Percentiles rank a stretch among this genome's conserved stretches.
Evolutionary conservation across 2,329 filamentous ascomycete species (phyloP).

Genomic region (Tympanopsis confertula): DNA sequence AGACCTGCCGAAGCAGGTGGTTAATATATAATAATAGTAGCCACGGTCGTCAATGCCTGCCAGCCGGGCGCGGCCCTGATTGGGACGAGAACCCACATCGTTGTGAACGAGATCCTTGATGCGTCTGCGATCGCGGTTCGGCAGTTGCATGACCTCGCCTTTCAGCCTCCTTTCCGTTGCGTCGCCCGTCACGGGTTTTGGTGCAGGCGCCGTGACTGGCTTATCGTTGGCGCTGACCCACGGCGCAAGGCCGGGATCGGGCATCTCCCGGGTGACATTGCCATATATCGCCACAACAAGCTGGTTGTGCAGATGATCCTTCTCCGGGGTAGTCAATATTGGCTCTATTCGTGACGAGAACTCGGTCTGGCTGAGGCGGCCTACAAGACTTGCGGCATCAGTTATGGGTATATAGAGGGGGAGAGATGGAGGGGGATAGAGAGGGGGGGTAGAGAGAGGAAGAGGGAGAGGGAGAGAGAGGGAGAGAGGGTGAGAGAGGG

Average conservation of each 20-base stretch:
- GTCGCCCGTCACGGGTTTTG: conserved; percentile 53
- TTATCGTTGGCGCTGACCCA: conserved; percentile 67
- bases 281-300: conserved; percentile 55
- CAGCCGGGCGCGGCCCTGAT: not conserved
- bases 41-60: not conserved
- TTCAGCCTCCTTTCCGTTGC: conserved; percentile 54
- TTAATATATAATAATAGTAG: conserved; percentile 8
- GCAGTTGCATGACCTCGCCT: conserved; percentile 60
- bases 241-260: conserved; percentile 53
- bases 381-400: conserved; percentile 24
- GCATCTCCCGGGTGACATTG: conserved; percentile 60
- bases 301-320: conserved; percentile 56
- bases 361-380: conserved; percentile 51
- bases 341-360: conserved; percentile 46
- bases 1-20: too few species aligned
- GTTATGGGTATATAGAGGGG: conserved; percentile 1
- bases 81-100: conserved; percentile 34
- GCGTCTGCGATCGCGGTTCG: conserved; percentile 51
- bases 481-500: too few species aligned
- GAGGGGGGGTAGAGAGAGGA: not conserved
- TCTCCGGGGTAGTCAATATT: conserved; percentile 45
- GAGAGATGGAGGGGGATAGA: not conserved
- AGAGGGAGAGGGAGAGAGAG: too few species aligned
- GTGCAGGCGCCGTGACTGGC: conserved; percentile 39
- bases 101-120: conserved; percentile 54